phyloP scores from a whole-genome alignment of 257 asterid genomes.

The Avicennia marina region DNA sequence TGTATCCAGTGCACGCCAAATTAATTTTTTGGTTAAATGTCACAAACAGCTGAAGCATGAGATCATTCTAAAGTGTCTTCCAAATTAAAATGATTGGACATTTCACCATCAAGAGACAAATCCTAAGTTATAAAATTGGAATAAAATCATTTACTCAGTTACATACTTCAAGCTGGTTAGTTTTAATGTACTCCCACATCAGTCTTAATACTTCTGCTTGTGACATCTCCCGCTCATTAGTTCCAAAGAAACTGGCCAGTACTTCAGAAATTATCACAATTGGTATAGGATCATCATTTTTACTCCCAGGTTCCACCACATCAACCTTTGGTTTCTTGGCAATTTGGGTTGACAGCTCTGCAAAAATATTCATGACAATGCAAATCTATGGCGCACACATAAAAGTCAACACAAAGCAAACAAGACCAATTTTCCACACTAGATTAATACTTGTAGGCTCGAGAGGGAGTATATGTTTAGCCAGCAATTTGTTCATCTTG shows the following conservation, averaged over 20 bases:
- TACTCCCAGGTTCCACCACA: conserved; percentile 50
- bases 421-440: not conserved
- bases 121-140: conserved; percentile 7
- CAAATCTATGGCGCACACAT: conserved; percentile 7
- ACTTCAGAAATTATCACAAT: conserved; percentile 66
- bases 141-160: not conserved
- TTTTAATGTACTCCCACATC: conserved; percentile 76
- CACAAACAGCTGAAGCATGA: not conserved
- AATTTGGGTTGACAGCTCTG: conserved; percentile 47
- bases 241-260: conserved; percentile 62
- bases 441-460: conserved; percentile 30
- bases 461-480: conserved; percentile 68
- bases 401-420: conserved; percentile 11
- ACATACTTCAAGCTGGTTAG: conserved; percentile 77
- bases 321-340: conserved; percentile 52
- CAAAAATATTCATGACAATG: conserved; percentile 8
- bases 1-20: not conserved
- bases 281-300: conserved; percentile 44
- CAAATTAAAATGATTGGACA: too few species aligned
- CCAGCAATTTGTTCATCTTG: conserved; percentile 89
- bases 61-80: not conserved
- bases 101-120: not conserved
- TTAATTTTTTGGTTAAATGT: not conserved
- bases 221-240: conserved; percentile 62
- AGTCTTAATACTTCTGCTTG: conserved; percentile 72